Percentiles rank a stretch among this genome's conserved stretches.
Conservation (phyloP, 768 basidiomycete species). For the Candolleomyces aberdarensis region DNA sequence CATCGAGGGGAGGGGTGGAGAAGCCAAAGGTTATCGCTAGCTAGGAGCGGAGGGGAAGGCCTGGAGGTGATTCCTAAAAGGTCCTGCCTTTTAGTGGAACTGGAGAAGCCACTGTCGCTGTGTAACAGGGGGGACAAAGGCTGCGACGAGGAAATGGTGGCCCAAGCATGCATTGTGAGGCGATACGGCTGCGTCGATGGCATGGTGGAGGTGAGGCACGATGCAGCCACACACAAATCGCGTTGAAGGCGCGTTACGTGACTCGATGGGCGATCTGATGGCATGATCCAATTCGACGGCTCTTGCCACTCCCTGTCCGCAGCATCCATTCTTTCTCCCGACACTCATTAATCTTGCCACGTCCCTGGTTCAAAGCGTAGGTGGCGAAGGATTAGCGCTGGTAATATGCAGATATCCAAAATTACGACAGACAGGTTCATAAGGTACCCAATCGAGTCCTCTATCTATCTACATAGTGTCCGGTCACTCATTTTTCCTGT, state of each 20-base stretch:
- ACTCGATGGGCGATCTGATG: background rate
- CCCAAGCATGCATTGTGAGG: background rate
- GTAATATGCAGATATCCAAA: background rate
- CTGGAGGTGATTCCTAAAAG: background rate
- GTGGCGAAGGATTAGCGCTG: background rate
- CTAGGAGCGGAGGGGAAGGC: conserved; percentile 4
- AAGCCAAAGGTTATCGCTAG: background rate
- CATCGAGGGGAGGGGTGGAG: conserved; percentile 1
- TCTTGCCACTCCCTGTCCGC: too few species aligned
- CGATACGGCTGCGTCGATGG: background rate
- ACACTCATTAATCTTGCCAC: background rate
- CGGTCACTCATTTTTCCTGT: background rate
- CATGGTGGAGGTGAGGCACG: background rate
- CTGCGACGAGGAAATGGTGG: background rate
- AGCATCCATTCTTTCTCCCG: too few species aligned
- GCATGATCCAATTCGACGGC: too few species aligned
- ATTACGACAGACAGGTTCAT: conserved; percentile 1
- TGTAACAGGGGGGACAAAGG: background rate
- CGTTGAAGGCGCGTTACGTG: conserved; percentile 2
- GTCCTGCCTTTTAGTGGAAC: background rate
- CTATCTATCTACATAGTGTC: background rate
- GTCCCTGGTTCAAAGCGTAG: background rate
- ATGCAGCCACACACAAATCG: background rate
- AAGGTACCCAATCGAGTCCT: background rate
- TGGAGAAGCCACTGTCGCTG: background rate